These are phyloP conservation scores for Dothiorella sarmentorum DNA, from an alignment of 2,329 filamentous ascomycete species.

Conservation along the genomic window DNA sequence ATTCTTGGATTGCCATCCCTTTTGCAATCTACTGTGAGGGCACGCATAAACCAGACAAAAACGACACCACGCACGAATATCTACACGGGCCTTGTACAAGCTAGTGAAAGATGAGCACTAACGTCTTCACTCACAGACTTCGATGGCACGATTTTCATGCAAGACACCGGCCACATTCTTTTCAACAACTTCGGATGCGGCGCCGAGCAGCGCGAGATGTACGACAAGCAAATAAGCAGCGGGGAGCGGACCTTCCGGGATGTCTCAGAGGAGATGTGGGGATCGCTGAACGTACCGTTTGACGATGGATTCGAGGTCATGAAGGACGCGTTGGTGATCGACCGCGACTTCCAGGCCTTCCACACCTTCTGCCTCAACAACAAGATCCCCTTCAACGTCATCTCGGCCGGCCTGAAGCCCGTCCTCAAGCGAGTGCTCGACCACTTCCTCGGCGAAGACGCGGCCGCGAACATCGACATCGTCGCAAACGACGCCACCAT, in stretches of 20 bases:
- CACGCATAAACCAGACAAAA: no score
- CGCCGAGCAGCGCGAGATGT: conserved; percentile 50
- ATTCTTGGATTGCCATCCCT: no score
- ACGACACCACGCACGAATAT: no score
- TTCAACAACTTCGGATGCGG: conserved; percentile 66
- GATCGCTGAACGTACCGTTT: conserved; percentile 62
- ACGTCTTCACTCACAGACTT: conserved; percentile 50
- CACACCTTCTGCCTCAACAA: conserved; percentile 62
- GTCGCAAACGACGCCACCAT: conserved; percentile 66
- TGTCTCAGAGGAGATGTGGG: conserved; percentile 71
- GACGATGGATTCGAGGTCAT: conserved; percentile 65
- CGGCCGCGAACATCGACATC: conserved; percentile 59
- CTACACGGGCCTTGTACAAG: not conserved
- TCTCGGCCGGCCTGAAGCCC: conserved; percentile 65
- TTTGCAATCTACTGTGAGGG: no score
- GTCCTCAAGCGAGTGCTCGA: conserved; percentile 61
- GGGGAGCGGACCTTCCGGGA: conserved; percentile 66
- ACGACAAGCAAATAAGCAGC: conserved; percentile 62
- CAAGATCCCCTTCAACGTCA: conserved; percentile 65
- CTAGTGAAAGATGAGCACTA: not conserved
- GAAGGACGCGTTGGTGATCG: conserved; percentile 59
- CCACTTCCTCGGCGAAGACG: conserved; percentile 61
- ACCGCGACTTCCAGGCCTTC: conserved; percentile 61
- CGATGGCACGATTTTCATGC: conserved; percentile 69
- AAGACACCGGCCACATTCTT: conserved; percentile 63